Evolutionary conservation across 2,329 filamentous ascomycete genomes (phyloP).

Genomic region (Aureobasidium vineae): DNA sequence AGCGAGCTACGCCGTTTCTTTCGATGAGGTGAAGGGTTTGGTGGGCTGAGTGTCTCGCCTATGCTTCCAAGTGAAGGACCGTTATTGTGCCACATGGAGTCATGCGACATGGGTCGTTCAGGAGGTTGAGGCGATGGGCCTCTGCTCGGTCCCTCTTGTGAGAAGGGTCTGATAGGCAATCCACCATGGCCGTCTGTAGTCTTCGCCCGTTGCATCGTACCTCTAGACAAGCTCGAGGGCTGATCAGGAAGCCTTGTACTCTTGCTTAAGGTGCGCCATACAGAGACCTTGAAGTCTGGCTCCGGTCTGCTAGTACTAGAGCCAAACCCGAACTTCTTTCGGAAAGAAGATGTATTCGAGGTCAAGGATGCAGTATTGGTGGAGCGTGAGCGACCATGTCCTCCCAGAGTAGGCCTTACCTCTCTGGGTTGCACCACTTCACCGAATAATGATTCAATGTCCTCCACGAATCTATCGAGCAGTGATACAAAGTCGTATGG

Average conservation of each 20-base stretch:
- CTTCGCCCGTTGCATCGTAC: conserved; percentile 65
- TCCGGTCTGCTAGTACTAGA: conserved; percentile 76
- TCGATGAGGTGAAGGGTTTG: conserved; percentile 42
- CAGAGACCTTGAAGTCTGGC: conserved; percentile 68
- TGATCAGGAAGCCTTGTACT: conserved; percentile 60
- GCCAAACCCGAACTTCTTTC: conserved; percentile 78
- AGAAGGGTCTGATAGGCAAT: conserved; percentile 52
- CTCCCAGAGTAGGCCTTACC: conserved; percentile 13
- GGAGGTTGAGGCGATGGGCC: conserved; percentile 27
- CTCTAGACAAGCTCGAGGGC: conserved; percentile 66
- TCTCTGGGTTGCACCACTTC: conserved; percentile 45
- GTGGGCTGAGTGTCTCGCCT: conserved; percentile 19
- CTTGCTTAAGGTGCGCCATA: conserved; percentile 89
- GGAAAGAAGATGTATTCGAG: conserved; percentile 82
- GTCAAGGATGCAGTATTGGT: conserved; percentile 71
- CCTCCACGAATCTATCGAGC: conserved; percentile 83
- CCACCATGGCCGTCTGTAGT: conserved; percentile 69
- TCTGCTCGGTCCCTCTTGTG: conserved; percentile 52
- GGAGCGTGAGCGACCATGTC: conserved; percentile 55
- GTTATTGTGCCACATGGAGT: conserved; percentile 20
- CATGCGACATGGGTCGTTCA: conserved; percentile 25
- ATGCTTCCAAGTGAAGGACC: conserved; percentile 8
- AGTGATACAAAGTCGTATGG: conserved; percentile 84
- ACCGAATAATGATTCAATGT: conserved; percentile 85
- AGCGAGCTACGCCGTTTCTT: conserved; percentile 90